Conservation (phyloP, 2,329 filamentous ascomycete genomes). For the Colletotrichum abscissum region DNA sequence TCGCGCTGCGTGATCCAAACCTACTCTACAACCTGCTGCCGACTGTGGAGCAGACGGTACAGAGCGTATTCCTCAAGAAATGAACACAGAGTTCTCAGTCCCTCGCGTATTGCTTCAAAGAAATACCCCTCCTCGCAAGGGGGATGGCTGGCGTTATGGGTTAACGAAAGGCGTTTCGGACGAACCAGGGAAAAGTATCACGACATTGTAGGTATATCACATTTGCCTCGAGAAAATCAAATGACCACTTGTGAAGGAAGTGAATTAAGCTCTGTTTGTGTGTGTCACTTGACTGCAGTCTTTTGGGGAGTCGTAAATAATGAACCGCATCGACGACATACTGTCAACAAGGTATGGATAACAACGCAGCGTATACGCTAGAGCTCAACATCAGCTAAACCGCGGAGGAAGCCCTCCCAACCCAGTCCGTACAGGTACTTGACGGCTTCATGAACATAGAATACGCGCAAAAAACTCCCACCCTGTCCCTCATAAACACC, state of each 20-base stretch:
- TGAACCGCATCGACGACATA: background rate
- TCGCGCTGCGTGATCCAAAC: conserved; percentile 84
- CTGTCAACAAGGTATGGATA: background rate
- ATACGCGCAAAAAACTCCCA: background rate
- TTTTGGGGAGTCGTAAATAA: background rate
- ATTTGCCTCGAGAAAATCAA: background rate
- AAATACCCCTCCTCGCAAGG: background rate
- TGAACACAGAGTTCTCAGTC: background rate
- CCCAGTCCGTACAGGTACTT: background rate
- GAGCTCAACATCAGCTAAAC: background rate
- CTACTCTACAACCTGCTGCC: conserved; percentile 76
- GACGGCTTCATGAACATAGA: background rate
- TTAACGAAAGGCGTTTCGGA: conserved; percentile 17
- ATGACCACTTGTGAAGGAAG: background rate
- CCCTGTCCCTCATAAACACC: background rate
- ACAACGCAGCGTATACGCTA: background rate
- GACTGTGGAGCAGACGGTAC: conserved; percentile 75
- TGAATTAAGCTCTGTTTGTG: background rate
- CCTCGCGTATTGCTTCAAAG: background rate
- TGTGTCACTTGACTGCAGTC: background rate
- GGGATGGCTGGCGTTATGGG: conserved; percentile 12
- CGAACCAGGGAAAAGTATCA: conserved; percentile 13
- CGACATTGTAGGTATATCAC: background rate
- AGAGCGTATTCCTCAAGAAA: conserved; percentile 48
- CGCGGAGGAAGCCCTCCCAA: background rate